Base-by-base conservation (phyloP, 2,329 filamentous ascomycete species). In the Ophiostoma piceae region DNA sequence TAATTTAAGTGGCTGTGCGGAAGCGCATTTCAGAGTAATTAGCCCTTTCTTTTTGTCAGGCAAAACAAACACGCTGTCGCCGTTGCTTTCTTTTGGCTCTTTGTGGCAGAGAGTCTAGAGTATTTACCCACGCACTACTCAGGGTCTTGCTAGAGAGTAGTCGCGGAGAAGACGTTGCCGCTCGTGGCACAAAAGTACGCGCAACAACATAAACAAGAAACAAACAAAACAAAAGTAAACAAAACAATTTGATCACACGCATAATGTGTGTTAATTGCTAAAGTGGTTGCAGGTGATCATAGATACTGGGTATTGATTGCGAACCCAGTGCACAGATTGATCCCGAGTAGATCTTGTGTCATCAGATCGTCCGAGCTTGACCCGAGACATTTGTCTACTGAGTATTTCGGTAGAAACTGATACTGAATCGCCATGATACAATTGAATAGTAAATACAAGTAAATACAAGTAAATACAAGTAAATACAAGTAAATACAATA, bases 141-240 rank as follows among this genome's bases (percentile, higher is more conserved):
- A 35, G 35, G 35, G 35, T 35, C 35, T 35, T 8, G 35, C 35
- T 35, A 35, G 35, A 35, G 35, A 35, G 35, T 35, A 35, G 5
- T 2, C 35, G 35, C 35, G 35, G 35, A 35, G 43, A 51, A 51
- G 43, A 51, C 47, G 47, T 7, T 19, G 47, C 47, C 16, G 16
- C n/a, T 51, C 43, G n/a, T n/a, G 47, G 47, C 47, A 51, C n/a
- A 57, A 57, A 57, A 57, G 51, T 57, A 57, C 51, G 26, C 26
- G 7, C 51, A 57, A 57, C 7, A 22, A 54, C 19, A 54, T n/a
- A 4, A 19, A 51, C 43, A 51, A 51, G 5, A n/a, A 51, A 41
- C 12, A 41, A 41, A 41, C 39, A 41, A 41, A 41, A 37, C 35
- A 7, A 41, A 11, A 14, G 39, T 41, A 41, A 41, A 41, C 39